phyloP scores from a whole-genome alignment of 148 eudicot genomes.

The Vaccinium vitisidaea region DNA sequence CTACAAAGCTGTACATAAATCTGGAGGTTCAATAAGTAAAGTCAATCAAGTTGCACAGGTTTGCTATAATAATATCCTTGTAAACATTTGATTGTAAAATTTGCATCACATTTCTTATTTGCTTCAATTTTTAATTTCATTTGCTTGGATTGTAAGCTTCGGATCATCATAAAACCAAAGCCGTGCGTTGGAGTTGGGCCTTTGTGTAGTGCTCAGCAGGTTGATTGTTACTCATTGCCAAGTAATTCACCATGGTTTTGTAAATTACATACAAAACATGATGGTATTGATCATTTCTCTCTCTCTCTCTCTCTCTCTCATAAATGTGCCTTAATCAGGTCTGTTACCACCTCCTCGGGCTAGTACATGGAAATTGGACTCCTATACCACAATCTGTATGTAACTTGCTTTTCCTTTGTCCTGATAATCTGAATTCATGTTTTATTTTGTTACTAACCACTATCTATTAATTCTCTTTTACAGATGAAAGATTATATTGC shows the following conservation, averaged over 20 bases:
- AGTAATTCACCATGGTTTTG: constrained; percentile 7
- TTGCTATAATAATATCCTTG: constrained; percentile 24
- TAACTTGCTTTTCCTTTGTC: constrained; percentile 25
- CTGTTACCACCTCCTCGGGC: constrained; percentile 94
- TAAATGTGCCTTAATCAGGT: constrained; percentile 49
- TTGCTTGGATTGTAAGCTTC: constrained; percentile 52
- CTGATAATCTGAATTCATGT: neutral
- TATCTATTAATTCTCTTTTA: constrained; percentile 16
- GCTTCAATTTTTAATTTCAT: constrained; percentile 15
- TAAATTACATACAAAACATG: no score
- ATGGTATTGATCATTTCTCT: neutral
- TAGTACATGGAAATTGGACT: constrained; percentile 94
- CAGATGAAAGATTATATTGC: constrained; percentile 99
- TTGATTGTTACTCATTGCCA: constrained; percentile 21
- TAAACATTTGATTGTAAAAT: constrained; percentile 12
- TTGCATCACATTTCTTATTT: neutral
- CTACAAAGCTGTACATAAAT: constrained; percentile 72
- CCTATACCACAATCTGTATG: constrained; percentile 93
- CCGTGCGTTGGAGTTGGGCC: constrained; percentile 81
- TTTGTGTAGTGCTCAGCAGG: constrained; percentile 91
- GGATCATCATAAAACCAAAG: constrained; percentile 82
- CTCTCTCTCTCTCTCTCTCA: constrained; percentile 10
- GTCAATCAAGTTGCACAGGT: constrained; percentile 97
- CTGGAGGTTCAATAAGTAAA: constrained; percentile 72
- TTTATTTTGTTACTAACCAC: neutral